phyloP scores from a whole-genome alignment of 2,329 filamentous ascomycete species.

The Apiospora sp. region DNA sequence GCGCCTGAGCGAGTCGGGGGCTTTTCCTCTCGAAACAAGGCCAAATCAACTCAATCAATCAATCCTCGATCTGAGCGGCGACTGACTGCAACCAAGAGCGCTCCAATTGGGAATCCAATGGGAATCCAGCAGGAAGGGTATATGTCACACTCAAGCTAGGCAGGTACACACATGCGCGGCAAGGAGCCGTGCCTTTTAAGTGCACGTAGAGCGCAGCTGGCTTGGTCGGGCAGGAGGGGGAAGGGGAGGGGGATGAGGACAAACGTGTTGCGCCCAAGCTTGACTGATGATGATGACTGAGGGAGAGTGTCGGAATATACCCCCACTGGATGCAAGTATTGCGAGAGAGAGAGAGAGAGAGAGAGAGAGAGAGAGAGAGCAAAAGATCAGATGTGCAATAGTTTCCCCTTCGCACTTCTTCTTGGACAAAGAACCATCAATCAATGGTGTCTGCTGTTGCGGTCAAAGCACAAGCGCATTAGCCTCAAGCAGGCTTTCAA shows the following conservation, averaged over 20 bases:
- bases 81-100: not conserved
- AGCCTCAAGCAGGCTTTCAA: not conserved
- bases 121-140: not conserved
- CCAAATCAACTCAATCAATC: conserved; percentile 2
- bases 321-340: not conserved
- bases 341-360: too few relatives aligned
- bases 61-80: not conserved
- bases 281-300: not conserved
- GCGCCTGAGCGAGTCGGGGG: conserved; percentile 13
- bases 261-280: not conserved
- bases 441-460: not conserved
- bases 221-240: not conserved
- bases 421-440: not conserved
- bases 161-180: conserved; percentile 2
- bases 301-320: not conserved
- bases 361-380: too few relatives aligned
- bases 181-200: conserved; percentile 1
- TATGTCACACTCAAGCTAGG: conserved; percentile 10
- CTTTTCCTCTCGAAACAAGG: conserved; percentile 10
- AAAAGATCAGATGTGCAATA: not conserved
- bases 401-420: not conserved
- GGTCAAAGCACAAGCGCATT: not conserved
- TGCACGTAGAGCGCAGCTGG: not conserved
- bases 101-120: not conserved
- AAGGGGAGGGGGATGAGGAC: not conserved